Conservation (phyloP, 495 filamentous ascomycete genomes). For the Thermothielavioides terrestris region DNA sequence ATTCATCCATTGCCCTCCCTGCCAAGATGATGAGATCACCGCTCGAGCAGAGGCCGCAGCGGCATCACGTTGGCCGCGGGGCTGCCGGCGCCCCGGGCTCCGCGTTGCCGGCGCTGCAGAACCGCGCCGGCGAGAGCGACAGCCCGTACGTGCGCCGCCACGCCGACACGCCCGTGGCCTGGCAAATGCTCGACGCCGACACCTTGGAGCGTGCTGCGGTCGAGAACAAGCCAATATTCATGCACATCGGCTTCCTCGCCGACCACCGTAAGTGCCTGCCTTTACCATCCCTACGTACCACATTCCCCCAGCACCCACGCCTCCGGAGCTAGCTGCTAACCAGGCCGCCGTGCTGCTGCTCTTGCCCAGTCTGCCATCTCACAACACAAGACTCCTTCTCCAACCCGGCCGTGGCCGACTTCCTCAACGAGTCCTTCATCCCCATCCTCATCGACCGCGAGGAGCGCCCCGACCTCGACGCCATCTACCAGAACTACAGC, state of each 20-base stretch:
- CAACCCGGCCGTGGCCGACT: constrained; percentile 65
- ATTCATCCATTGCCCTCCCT: not conserved
- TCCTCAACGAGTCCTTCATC: constrained; percentile 82
- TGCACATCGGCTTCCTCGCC: constrained; percentile 92
- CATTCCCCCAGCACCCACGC: not conserved
- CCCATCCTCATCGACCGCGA: constrained; percentile 92
- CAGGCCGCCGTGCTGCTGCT: not conserved
- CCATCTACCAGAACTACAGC: constrained; percentile 97
- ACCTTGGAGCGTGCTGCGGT: constrained; percentile 66
- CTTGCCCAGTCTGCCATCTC: constrained; percentile 66
- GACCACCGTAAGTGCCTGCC: constrained; percentile 79
- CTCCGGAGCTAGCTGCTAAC: constrained; percentile 4
- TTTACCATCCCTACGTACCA: no score
- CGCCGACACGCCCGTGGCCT: constrained; percentile 78
- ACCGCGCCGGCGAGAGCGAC: constrained; percentile 62
- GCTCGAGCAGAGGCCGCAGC: constrained; percentile 17
- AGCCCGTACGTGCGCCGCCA: constrained; percentile 81
- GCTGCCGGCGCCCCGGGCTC: not conserved
- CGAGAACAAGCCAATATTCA: constrained; percentile 78
- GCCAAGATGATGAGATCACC: constrained; percentile 23
- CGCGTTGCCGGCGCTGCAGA: constrained; percentile 40
- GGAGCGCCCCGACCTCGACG: constrained; percentile 89
- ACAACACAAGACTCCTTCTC: constrained; percentile 93
- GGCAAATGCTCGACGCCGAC: constrained; percentile 82
- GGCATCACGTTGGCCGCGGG: not conserved